Base-by-base conservation (phyloP, 169 alveolate species). In the Plasmodium blacklocki region DNA sequence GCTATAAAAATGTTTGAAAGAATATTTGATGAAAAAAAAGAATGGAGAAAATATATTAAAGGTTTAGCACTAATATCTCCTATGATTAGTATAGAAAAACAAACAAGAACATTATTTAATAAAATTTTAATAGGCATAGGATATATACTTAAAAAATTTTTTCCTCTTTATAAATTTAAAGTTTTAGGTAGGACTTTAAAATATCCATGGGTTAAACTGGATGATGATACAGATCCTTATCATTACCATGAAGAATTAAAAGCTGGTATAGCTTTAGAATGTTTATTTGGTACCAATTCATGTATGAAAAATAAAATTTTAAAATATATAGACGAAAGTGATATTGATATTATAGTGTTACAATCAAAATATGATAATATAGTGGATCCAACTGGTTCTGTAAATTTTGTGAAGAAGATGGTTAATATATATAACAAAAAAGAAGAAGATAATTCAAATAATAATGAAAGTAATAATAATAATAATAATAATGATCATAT, bases 41-140 rank as follows among this genome's bases (percentile, higher is more conserved):
- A 76, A 76, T 76, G 88, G 88, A 76, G 66, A 63, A 8, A 4
- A 12, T 64, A 76, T 56, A 45, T 76, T 3, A 76, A 76, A 76
- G 32, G 76, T 23, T 32, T 76, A 3, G 76, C 66, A 23, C 59
- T 76, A 7, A 21, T 76, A 12, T 76, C 88, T 1, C 88, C 88
- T 43, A 76, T 76, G 88, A 63, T 76, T 6, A 63, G 76, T 50
- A 49, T 76, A 63, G 88, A 75, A n/a, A 76, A 76, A 50, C 88
- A 76, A 47, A 76, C 63, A 54, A 76, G n/a, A 6, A 64, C 63
- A 76, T 63, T 76, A 4, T 63, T 67, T 18, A 49, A 63, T 58
- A 76, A 67, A 12, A 15, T 76, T 3, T 58, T 76, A 67, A 47
- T 76, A 0, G 49, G 76, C 1, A 62, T 75, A 12, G 49, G 71